Evolutionary conservation across 2,329 filamentous ascomycete genomes (phyloP).

Genomic region (Xylariaceae sp.): DNA sequence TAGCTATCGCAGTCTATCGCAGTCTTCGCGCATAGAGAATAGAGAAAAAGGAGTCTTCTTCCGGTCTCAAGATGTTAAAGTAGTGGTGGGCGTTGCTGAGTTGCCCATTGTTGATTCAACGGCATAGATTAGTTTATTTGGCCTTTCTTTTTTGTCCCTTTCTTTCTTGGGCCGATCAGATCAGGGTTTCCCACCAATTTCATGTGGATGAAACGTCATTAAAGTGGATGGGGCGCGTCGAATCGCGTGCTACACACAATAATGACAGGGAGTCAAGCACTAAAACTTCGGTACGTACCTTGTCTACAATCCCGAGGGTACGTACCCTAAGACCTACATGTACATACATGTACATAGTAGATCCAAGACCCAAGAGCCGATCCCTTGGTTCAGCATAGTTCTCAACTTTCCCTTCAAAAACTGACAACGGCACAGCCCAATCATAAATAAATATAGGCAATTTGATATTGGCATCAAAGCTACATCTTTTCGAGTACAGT

Average conservation of each 20-base stretch:
- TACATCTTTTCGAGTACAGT: neutral
- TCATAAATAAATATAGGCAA: no score
- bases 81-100: neutral
- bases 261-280: no score
- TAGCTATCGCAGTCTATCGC: neutral
- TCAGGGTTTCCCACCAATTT: constrained; percentile 20
- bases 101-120: neutral
- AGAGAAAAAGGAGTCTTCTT: neutral
- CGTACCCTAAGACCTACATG: no score
- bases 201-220: constrained; percentile 29
- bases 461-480: neutral
- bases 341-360: no score
- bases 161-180: neutral
- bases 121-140: constrained; percentile 14
- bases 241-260: constrained; percentile 5
- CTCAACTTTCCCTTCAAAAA: no score
- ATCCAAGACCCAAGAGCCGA: no score
- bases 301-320: no score
- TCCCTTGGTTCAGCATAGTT: no score
- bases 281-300: no score
- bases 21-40: neutral
- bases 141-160: constrained; percentile 24
- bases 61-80: neutral
- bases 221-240: constrained; percentile 27
- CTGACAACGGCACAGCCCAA: no score